Base-by-base conservation (phyloP, 1,139 yeast genomes). In the Blastobotrys aristatus region DNA sequence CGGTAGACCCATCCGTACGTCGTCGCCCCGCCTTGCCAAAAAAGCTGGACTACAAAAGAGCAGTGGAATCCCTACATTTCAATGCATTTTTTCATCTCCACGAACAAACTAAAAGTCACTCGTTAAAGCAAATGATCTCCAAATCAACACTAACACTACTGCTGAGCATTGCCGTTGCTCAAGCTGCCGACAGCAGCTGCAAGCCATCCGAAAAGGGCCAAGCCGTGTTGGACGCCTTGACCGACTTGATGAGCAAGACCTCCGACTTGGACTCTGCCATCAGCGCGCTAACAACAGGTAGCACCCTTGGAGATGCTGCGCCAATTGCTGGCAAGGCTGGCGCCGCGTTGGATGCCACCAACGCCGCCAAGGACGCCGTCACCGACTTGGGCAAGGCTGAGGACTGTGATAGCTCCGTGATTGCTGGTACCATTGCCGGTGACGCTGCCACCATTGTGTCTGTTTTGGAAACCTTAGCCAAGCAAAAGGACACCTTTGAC, bases 251-350 rank as follows among this genome's bases (percentile, higher is more conserved):
- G 7, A 27, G 26, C 14, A 29, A 37, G 4, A 46, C 44, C 18
- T n/a, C 8, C n/a, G 24, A 11, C n/a, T 33, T 46, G 34, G 26
- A 41, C 20, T 26, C n/a, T 17, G 18, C 43, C 16, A 32, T 46
- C 24, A 31, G 22, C 29, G 31, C 31, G 11, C 31, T 42, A 17
- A 29, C 16, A 20, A 6, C 21, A 17, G 24, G 17, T 29, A n/a
- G 29, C 22, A 21, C 29, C 37, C 17, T 46, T 16, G 27, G 32
- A n/a, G 49, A 38, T 46, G 49, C 46, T 13, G 18, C 37, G 20
- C 49, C 49, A 41, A 41, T 46, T 27, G 22, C 29, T 30, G 20
- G 18, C 16, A 22, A 37, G 37, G 31, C 46, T 26, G 16, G 11
- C 6, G 26, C 26, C 20, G 49, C 35, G 14, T 32, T 41, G 20